Base-by-base conservation (phyloP, 805 yeast genomes). In the Starmerella potacharoeniae region DNA sequence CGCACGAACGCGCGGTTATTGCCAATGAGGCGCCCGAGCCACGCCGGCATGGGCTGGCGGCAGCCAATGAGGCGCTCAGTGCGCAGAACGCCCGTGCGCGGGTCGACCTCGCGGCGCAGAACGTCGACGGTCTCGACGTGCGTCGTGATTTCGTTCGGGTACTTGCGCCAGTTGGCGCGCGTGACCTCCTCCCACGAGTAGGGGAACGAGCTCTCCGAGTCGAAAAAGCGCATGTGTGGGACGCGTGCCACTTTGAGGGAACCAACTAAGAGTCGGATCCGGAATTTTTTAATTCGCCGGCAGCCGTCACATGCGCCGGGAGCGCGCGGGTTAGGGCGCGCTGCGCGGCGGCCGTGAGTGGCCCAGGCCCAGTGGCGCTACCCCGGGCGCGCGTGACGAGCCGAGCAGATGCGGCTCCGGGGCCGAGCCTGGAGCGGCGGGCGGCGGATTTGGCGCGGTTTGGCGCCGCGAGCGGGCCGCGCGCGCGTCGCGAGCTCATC, bases 91-190 rank as follows among this genome's bases (percentile, higher is more conserved):
- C 77, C 76, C 0, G 77, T 75, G 7, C 68, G 70, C 1, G 75
- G 70, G 61, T 80, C 78, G 22, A 88, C 65, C 62, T 83, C 88
- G 59, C 97, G 76, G 56, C 84, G 75, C 35, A 91, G 69, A 0
- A 88, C 87, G 67, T 91, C 98, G 17, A 93, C 97, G 1, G 93
- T 93, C 33, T 87, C 83, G 9, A 91, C 98, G 69, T 91, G 98
- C 0, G 95, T 79, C 7, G 96, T 82, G 56, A 83, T 75, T 63
- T 89, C 95, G 67, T 93, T 91, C n/a, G 98, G 98, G 70, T 91
- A 91, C 63, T 91, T 91, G 61, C 79, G 81, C 98, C 98, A 91
- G 70, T 90, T 89, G 51, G 97, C 97, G 1, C 95, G 89, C 0
- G 96, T 84, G 30, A 91, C 95, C 63, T 85, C 88, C 30, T 85